These are phyloP conservation scores for Penicillium roqueforti DNA, from an alignment of 495 filamentous ascomycete species.

Conservation along the genomic window DNA sequence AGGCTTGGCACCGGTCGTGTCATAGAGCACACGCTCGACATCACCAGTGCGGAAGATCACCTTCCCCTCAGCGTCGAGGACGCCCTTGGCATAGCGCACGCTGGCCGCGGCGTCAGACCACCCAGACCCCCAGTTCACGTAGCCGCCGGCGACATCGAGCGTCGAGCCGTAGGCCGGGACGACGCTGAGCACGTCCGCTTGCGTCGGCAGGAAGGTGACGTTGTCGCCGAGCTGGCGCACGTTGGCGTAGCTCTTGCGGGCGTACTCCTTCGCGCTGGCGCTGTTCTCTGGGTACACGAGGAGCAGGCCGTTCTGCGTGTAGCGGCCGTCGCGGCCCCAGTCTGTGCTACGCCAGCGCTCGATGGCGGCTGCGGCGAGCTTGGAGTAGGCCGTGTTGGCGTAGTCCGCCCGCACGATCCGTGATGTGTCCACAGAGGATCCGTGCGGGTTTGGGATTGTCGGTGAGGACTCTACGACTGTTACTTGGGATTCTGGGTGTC, in stretches of 20 bases:
- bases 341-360: conserved; percentile 63
- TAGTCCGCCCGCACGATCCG: conserved; percentile 84
- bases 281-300: conserved; percentile 55
- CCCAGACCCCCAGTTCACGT: conserved; percentile 74
- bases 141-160: conserved; percentile 59
- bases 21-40: conserved; percentile 52
- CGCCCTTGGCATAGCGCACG: conserved; percentile 65
- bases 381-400: conserved; percentile 63
- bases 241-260: conserved; percentile 61
- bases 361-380: conserved; percentile 64
- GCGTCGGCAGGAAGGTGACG: conserved; percentile 47
- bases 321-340: conserved; percentile 62
- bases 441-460: conserved; percentile 66
- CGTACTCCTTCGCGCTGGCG: conserved; percentile 57
- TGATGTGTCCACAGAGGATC: conserved; percentile 69
- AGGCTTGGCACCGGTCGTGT: conserved; percentile 27
- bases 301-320: conserved; percentile 70
- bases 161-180: conserved; percentile 46
- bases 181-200: conserved; percentile 38
- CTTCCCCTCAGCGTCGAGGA: conserved; percentile 53
- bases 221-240: conserved; percentile 46
- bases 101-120: conserved; percentile 79
- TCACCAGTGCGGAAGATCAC: conserved; percentile 62
- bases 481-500: conserved; percentile 53
- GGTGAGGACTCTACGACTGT: conserved; percentile 64